Percentiles rank a stretch among this genome's conserved stretches.
phyloP scores from a whole-genome alignment of 345 rosid genomes.

The Fremontodendron californicum region DNA sequence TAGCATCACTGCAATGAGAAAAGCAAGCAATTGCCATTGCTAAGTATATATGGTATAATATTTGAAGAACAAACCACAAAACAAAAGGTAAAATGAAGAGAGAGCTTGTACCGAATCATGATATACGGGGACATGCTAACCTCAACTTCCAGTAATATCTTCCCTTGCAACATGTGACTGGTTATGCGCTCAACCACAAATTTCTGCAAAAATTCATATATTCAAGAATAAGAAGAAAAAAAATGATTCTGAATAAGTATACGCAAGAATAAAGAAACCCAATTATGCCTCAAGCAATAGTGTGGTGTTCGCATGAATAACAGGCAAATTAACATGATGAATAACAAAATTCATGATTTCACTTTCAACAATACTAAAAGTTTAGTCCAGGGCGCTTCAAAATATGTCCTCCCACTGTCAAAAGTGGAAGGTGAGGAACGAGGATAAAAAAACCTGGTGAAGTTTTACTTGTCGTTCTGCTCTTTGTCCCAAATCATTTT shows the following conservation, averaged over 20 bases:
- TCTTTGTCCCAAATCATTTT: no score
- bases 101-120: constrained; percentile 28
- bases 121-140: constrained; percentile 33
- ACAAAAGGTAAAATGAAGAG: neutral
- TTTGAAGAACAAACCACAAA: no score
- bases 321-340: neutral
- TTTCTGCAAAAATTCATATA: no score
- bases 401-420: no score
- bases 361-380: neutral
- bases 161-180: no score
- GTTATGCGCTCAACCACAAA: constrained; percentile 56
- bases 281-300: neutral
- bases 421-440: no score
- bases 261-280: neutral
- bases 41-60: neutral
- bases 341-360: neutral
- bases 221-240: neutral
- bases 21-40: no score
- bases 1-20: constrained; percentile 23
- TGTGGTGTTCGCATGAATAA: neutral
- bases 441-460: no score
- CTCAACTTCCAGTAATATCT: constrained; percentile 47
- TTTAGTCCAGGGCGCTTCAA: no score
- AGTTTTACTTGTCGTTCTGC: no score
- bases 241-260: neutral